Evolutionary conservation across 805 yeast genomes (phyloP).

Genomic region (Barnettozyma wickerhamii): DNA sequence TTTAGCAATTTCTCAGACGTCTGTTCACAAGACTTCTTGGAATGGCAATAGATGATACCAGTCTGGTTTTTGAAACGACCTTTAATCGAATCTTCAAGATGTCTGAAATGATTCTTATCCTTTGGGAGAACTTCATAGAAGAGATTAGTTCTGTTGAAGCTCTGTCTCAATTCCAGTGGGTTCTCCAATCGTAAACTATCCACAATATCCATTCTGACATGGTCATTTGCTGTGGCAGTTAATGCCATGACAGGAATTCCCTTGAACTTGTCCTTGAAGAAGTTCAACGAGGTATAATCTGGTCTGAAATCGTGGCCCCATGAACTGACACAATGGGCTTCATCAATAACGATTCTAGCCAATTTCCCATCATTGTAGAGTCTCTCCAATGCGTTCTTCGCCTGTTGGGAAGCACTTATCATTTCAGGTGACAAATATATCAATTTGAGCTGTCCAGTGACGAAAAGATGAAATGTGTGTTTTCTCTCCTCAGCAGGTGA

Average conservation of each 20-base stretch:
- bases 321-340: slow-evolving; percentile 95
- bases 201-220: slow-evolving; percentile 80
- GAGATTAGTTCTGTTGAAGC: slow-evolving; percentile 86
- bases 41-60: slow-evolving; percentile 92
- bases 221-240: slow-evolving; percentile 95
- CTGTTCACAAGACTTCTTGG: slow-evolving; percentile 83
- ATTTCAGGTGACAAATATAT: slow-evolving; percentile 93
- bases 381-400: slow-evolving; percentile 56
- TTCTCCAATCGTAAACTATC: slow-evolving; percentile 63
- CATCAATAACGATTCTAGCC: slow-evolving; percentile 91
- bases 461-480: slow-evolving; percentile 56
- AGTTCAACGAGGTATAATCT: slow-evolving; percentile 78
- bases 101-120: slow-evolving; percentile 46
- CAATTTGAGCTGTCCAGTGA: slow-evolving; percentile 64
- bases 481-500: slow-evolving; percentile 60
- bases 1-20: slow-evolving; percentile 56
- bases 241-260: slow-evolving; percentile 89
- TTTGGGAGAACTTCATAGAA: slow-evolving; percentile 75
- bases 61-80: slow-evolving; percentile 51
- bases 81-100: slow-evolving; percentile 53
- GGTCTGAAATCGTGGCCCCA: slow-evolving; percentile 99
- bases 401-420: slow-evolving; percentile 70
- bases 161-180: slow-evolving; percentile 73
- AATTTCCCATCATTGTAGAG: slow-evolving; percentile 52
- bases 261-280: slow-evolving; percentile 70